Conservation (phyloP, 495 filamentous ascomycete genomes). For the Neurospora sp. region DNA sequence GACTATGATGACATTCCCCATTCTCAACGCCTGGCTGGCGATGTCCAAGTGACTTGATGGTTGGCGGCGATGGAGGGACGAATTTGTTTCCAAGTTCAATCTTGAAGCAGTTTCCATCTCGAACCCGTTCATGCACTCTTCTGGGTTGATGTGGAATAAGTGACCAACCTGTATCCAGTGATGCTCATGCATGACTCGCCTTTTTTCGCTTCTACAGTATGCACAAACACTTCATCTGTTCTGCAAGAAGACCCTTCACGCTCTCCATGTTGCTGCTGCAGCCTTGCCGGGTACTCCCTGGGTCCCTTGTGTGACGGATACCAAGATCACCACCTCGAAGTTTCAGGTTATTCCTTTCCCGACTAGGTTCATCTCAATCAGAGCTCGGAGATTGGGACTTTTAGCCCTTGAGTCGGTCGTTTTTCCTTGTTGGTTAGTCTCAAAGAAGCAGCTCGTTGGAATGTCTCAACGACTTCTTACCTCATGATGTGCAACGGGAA, state of each 20-base stretch:
- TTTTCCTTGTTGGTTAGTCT: background rate
- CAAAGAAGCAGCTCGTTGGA: background rate
- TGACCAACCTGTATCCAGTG: background rate
- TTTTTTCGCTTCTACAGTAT: background rate
- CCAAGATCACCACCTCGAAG: background rate
- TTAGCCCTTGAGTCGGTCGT: background rate
- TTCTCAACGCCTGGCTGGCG: background rate
- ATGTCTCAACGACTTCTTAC: background rate
- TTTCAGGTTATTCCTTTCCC: background rate
- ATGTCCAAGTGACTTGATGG: background rate
- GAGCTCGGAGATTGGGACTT: background rate
- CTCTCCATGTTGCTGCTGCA: background rate
- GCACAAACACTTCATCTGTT: background rate
- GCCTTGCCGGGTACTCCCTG: background rate
- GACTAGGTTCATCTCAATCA: background rate
- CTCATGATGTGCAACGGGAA: background rate
- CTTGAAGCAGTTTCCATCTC: background rate
- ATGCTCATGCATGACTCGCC: background rate
- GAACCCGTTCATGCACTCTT: background rate
- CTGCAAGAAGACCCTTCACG: background rate
- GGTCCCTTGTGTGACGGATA: background rate
- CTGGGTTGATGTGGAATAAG: background rate
- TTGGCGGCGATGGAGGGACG: background rate
- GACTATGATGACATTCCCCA: background rate
- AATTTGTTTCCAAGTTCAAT: background rate